phyloP scores from a whole-genome alignment of 345 rosid genomes.

The Brassica nigra region DNA sequence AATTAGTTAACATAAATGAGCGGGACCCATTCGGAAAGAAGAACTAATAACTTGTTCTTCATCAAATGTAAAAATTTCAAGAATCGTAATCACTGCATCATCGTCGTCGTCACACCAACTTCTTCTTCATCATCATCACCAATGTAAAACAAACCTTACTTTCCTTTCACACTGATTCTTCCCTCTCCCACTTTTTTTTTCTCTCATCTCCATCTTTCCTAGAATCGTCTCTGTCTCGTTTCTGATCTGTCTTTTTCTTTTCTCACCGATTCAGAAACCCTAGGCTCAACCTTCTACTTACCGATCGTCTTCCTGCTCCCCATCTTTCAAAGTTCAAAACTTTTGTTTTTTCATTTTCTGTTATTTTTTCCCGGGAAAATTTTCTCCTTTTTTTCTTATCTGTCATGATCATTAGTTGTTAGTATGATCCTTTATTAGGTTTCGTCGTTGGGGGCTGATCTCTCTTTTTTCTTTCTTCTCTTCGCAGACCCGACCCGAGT shows the following conservation, averaged over 20 bases:
- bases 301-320: not conserved
- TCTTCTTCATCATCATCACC: slow-evolving; percentile 36
- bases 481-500: slow-evolving; percentile 16
- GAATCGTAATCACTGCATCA: slow-evolving; percentile 33
- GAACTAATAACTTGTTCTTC: not conserved
- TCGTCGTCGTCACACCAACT: not conserved
- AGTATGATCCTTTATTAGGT: slow-evolving; percentile 39
- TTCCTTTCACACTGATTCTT: not conserved
- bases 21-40: slow-evolving; percentile 32
- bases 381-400: not conserved
- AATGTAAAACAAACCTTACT: slow-evolving; percentile 19
- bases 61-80: not conserved
- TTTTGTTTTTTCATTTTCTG: slow-evolving; percentile 31
- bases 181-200: not conserved
- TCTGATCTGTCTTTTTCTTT: not conserved
- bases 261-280: not conserved
- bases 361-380: slow-evolving; percentile 8
- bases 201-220: not conserved
- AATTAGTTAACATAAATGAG: not conserved
- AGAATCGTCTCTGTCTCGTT: slow-evolving; percentile 8
- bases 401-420: slow-evolving; percentile 35
- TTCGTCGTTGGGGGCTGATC: not conserved
- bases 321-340: slow-evolving; percentile 33
- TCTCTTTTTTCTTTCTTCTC: slow-evolving; percentile 5
- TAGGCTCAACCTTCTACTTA: slow-evolving; percentile 5